A percentile compares a stretch with the other conserved stretches of the same genome.
Evolutionary conservation across 495 filamentous ascomycete genomes (phyloP).

Genomic region (Lophiotrema nucula): DNA sequence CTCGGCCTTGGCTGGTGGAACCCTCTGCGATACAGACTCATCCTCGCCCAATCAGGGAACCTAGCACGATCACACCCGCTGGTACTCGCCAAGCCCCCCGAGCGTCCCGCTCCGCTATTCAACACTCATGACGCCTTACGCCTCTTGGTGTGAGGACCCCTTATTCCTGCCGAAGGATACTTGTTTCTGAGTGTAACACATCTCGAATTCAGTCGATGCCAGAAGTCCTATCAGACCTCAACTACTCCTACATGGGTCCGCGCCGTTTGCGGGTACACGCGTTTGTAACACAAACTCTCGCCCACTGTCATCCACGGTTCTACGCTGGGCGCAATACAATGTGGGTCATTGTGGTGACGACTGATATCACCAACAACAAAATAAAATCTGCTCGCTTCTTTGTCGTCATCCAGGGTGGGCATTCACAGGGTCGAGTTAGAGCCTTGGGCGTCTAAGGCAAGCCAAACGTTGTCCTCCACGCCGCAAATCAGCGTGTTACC

Average conservation of each 20-base stretch:
- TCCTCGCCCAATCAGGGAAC: not conserved
- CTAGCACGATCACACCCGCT: conserved; percentile 9
- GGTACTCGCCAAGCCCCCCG: conserved; percentile 21
- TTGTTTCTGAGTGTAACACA: too few relatives aligned
- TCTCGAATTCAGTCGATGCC: too few relatives aligned
- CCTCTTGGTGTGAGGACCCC: not conserved
- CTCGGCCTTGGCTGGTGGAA: conserved; percentile 17
- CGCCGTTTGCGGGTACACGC: too few relatives aligned
- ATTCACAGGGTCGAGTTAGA: not conserved
- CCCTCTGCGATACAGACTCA: not conserved
- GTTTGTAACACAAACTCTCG: too few relatives aligned
- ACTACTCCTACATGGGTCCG: too few relatives aligned
- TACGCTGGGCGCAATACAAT: too few relatives aligned
- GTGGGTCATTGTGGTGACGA: not conserved
- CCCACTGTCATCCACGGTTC: not conserved
- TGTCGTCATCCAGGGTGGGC: not conserved
- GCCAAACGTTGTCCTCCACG: conserved; percentile 2
- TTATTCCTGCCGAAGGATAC: not conserved
- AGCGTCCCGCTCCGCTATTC: conserved; percentile 28
- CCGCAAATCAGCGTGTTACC: conserved; percentile 3
- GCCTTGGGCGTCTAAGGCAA: conserved; percentile 3
- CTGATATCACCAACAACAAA: not conserved
- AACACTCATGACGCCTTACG: conserved; percentile 2
- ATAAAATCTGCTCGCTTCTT: not conserved
- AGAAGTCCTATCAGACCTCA: too few relatives aligned